Conservation (phyloP, 495 filamentous ascomycete genomes). For the Penicillium ochrochloron region DNA sequence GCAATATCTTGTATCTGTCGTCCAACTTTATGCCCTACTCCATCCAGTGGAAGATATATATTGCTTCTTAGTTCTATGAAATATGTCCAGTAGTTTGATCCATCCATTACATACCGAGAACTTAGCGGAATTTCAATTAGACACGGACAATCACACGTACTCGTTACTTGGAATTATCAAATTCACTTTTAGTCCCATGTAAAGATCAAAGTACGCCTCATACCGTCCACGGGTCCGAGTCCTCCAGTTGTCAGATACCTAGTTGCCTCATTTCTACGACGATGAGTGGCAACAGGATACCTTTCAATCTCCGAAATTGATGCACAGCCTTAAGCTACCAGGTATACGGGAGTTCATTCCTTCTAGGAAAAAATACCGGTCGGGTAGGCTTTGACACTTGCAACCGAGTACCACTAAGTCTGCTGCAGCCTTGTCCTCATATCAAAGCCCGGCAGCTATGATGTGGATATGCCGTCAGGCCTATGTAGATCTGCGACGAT, state of each 20-base stretch:
- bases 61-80: too few species aligned
- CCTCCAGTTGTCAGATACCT: background rate
- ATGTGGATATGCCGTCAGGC: slow-evolving; percentile 8
- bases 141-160: too few species aligned
- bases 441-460: slow-evolving; percentile 2
- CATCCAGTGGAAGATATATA: too few species aligned
- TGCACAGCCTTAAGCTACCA: background rate
- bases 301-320: background rate
- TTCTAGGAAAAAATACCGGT: background rate
- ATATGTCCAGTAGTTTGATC: too few species aligned
- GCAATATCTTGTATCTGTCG: background rate
- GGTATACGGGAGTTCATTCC: background rate
- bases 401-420: background rate
- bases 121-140: too few species aligned
- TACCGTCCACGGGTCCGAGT: too few species aligned
- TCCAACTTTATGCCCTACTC: too few species aligned
- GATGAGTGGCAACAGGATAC: background rate
- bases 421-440: background rate
- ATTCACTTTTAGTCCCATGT: too few species aligned
- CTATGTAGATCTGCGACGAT: slow-evolving; percentile 3
- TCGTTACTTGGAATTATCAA: background rate
- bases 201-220: background rate
- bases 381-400: too few species aligned
- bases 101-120: too few species aligned
- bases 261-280: background rate